phyloP scores from a whole-genome alignment of 2,329 filamentous ascomycete genomes.

The Lachnellula subtilissima region DNA sequence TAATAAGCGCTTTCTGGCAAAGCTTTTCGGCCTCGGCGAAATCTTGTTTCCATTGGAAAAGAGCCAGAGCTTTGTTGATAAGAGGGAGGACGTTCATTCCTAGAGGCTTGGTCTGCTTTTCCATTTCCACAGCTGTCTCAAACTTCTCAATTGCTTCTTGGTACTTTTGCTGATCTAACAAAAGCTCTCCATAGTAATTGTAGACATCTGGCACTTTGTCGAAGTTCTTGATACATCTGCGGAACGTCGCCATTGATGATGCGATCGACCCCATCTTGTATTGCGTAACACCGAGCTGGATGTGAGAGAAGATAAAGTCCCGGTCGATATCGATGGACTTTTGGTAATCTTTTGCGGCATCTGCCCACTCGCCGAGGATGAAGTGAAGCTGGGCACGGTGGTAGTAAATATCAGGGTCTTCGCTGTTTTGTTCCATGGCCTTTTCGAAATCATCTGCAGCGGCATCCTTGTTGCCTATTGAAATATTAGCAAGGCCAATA shows the following conservation, averaged over 20 bases:
- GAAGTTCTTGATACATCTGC: conserved; percentile 97
- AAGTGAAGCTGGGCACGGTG: conserved; percentile 98
- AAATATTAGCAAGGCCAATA: conserved; percentile 28
- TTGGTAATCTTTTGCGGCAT: conserved; percentile 97
- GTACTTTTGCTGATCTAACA: conserved; percentile 95
- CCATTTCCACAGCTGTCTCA: conserved; percentile 97
- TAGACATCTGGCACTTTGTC: conserved; percentile 95
- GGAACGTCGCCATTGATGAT: conserved; percentile 97
- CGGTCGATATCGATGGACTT: conserved; percentile 96
- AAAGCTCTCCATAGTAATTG: conserved; percentile 98
- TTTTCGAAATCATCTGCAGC: conserved; percentile 83
- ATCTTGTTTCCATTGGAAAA: conserved; percentile 99
- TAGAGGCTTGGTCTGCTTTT: conserved; percentile 88
- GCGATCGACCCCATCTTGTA: conserved; percentile 99
- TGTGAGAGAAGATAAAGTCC: conserved; percentile 98
- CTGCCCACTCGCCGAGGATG: conserved; percentile 88
- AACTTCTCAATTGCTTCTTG: conserved; percentile 96
- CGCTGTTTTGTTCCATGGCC: conserved; percentile 76
- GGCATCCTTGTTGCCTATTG: conserved; percentile 70
- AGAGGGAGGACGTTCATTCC: conserved; percentile 96
- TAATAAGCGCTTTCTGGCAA: conserved; percentile 94
- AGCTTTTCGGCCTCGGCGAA: conserved; percentile 92
- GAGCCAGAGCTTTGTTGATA: conserved; percentile 95
- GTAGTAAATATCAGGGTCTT: conserved; percentile 97
- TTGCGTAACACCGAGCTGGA: conserved; percentile 97